A percentile compares a stretch with the other conserved stretches of the same genome.
These are phyloP conservation scores for Diaporthe amygdali DNA, from an alignment of 2,329 filamentous ascomycete genomes.

Conservation along the genomic window DNA sequence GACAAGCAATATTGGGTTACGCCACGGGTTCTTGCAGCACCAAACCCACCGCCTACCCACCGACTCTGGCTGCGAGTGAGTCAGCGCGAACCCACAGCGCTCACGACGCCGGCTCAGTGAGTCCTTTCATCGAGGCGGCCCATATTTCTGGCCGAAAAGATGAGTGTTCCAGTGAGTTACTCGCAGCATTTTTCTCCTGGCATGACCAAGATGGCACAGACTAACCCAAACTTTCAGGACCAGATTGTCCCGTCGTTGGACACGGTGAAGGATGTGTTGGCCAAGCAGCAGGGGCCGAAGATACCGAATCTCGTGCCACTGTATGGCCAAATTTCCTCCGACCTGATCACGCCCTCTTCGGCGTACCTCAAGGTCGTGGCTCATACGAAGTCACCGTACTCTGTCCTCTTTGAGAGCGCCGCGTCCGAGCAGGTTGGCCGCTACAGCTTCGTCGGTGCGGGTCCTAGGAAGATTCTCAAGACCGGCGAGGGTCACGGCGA, in stretches of 20 bases:
- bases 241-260: constrained; percentile 50
- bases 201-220: constrained; percentile 23
- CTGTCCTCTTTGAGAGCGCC: constrained; percentile 95
- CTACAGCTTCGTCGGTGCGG: constrained; percentile 93
- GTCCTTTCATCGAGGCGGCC: constrained; percentile 3
- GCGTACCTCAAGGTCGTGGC: constrained; percentile 91
- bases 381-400: constrained; percentile 77
- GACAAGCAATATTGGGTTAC: no score
- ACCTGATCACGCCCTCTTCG: constrained; percentile 91
- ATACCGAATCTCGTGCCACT: constrained; percentile 74
- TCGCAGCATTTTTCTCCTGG: constrained; percentile 2
- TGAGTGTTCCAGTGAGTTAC: constrained; percentile 25
- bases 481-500: constrained; percentile 88
- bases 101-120: constrained; percentile 6
- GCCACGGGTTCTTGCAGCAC: not conserved
- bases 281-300: constrained; percentile 40
- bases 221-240: constrained; percentile 38
- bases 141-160: constrained; percentile 18
- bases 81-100: constrained; percentile 21
- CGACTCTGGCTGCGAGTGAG: constrained; percentile 16
- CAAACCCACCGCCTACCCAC: not conserved
- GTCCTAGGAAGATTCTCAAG: constrained; percentile 78
- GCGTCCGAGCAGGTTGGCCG: constrained; percentile 92
- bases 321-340: constrained; percentile 83
- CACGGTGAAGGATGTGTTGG: constrained; percentile 49